Conservation (phyloP, 2,329 filamentous ascomycete genomes). For the Cercospora sp. region DNA sequence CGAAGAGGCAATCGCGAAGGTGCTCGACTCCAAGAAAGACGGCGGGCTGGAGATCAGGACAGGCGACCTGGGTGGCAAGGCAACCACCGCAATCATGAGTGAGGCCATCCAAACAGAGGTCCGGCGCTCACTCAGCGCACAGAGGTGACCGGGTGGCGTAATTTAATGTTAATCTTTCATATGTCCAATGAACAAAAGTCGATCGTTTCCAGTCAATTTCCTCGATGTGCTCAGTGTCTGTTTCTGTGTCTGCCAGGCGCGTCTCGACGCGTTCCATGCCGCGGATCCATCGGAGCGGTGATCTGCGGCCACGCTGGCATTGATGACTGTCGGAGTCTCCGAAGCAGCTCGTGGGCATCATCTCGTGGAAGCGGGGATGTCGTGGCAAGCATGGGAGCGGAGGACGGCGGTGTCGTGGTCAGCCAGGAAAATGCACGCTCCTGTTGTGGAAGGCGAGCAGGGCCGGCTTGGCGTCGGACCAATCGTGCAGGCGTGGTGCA, state of each 20-base stretch:
- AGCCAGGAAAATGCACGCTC: background rate
- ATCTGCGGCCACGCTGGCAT: background rate
- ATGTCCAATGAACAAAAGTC: background rate
- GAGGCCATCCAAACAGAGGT: conserved; percentile 42
- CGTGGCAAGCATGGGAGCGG: background rate
- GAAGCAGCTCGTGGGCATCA: background rate
- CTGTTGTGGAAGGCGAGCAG: background rate
- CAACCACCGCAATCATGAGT: conserved; percentile 47
- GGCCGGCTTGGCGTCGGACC: background rate
- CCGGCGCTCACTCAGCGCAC: conserved; percentile 26
- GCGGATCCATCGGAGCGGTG: background rate
- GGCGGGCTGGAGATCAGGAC: conserved; percentile 56
- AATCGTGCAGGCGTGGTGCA: background rate
- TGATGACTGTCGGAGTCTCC: background rate
- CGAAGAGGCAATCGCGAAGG: conserved; percentile 53
- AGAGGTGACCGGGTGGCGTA: background rate
- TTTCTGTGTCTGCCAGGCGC: background rate
- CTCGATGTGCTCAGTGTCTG: background rate
- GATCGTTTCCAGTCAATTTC: background rate
- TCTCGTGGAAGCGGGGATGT: background rate
- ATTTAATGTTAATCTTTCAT: background rate
- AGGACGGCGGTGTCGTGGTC: background rate
- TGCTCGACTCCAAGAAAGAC: conserved; percentile 56
- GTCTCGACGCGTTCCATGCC: background rate
- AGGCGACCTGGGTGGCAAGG: conserved; percentile 53